Conservation (phyloP, 2,329 filamentous ascomycete genomes). For the Claviceps maximensis region DNA sequence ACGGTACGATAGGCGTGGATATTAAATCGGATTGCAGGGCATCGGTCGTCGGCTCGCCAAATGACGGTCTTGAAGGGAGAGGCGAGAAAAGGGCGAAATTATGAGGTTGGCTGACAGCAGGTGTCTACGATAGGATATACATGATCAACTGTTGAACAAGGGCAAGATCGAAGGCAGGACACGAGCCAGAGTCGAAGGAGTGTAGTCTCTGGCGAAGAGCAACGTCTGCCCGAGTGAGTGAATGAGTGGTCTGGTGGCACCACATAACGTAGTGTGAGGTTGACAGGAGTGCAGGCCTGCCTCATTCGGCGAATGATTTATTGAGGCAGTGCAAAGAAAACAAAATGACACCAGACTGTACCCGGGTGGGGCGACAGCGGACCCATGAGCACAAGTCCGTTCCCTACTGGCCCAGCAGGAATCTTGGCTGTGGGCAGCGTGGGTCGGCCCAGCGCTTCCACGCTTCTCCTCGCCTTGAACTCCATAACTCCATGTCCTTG, state of each 20-base stretch:
- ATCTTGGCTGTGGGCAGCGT: background rate
- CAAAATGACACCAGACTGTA: background rate
- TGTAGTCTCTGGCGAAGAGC: background rate
- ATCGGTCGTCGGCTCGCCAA: background rate
- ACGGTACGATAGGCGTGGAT: background rate
- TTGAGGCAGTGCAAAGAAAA: conserved; percentile 7
- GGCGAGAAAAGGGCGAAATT: background rate
- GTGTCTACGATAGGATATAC: background rate
- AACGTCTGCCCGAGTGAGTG: background rate
- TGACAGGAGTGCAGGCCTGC: background rate
- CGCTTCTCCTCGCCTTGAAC: too few species aligned
- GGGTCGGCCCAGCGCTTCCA: background rate
- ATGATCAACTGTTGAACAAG: background rate
- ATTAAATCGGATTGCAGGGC: background rate
- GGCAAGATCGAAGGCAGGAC: background rate
- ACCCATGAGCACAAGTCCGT: background rate
- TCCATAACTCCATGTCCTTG: too few species aligned
- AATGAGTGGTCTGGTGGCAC: background rate
- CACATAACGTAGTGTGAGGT: background rate
- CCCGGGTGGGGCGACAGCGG: background rate
- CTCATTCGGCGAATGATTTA: background rate
- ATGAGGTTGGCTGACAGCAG: background rate
- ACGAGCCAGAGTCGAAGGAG: background rate
- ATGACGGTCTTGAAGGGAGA: background rate
- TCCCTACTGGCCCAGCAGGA: background rate